Evolutionary conservation across 805 yeast genomes (phyloP).

Genomic region (Myxozyma melibiosi): DNA sequence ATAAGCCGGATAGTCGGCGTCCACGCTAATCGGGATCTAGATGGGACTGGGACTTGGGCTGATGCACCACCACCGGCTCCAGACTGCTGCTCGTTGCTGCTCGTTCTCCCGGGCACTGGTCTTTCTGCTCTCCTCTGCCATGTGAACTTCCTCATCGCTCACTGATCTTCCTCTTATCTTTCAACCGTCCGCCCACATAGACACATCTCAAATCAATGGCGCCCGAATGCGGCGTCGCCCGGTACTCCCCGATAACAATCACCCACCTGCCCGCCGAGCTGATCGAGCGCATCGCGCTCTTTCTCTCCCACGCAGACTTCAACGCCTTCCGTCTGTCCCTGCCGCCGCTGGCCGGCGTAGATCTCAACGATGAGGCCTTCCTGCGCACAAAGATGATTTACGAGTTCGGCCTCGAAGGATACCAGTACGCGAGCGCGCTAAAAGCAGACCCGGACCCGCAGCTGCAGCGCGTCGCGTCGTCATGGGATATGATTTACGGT

Average conservation of each 20-base stretch:
- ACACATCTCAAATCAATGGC: background rate
- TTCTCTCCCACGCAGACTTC: conserved; percentile 4
- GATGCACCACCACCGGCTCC: too few relatives aligned
- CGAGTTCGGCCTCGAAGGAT: conserved; percentile 11
- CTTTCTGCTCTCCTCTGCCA: too few relatives aligned
- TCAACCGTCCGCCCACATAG: too few relatives aligned
- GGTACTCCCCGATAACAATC: too few relatives aligned
- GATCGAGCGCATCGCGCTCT: background rate
- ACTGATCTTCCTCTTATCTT: too few relatives aligned
- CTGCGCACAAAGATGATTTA: conserved; percentile 7
- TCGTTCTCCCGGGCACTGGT: too few relatives aligned
- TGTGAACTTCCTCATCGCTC: too few relatives aligned
- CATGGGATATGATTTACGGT: conserved; percentile 11
- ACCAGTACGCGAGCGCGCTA: conserved; percentile 1
- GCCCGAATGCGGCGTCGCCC: background rate
- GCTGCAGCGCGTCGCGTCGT: background rate
- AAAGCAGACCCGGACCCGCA: background rate
- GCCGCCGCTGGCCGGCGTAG: background rate
- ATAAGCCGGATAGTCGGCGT: too few relatives aligned
- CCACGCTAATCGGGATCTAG: too few relatives aligned
- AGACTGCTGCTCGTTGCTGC: too few relatives aligned
- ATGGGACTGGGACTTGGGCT: too few relatives aligned
- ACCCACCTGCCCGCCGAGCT: background rate
- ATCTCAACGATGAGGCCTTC: conserved; percentile 2
- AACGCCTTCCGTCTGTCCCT: background rate